Conservation (phyloP, 129 eudicot species). For the Flaveria sonorensis region DNA sequence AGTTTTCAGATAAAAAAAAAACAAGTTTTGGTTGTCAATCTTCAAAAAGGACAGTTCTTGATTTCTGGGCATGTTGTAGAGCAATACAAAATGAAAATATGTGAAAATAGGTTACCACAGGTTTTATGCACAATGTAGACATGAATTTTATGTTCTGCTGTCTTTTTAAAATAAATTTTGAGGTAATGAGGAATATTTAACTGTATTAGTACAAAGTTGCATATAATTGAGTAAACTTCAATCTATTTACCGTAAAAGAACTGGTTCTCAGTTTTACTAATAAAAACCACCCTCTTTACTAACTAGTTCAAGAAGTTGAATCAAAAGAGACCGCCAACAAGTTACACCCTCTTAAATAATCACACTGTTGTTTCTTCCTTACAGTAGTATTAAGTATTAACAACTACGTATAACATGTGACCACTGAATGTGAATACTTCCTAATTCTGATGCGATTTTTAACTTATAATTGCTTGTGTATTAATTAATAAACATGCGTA, state of each 20-base stretch:
- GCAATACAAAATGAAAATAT: not conserved
- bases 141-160: not conserved
- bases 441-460: not conserved
- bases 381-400: too few relatives aligned
- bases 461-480: not conserved
- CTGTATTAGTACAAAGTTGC: not conserved
- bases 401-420: not conserved
- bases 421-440: not conserved
- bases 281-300: not conserved
- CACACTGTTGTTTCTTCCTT: too few relatives aligned
- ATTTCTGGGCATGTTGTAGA: not conserved
- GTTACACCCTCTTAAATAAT: too few relatives aligned
- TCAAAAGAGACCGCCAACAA: conserved; percentile 2
- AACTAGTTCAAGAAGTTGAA: not conserved
- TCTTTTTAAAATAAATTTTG: not conserved
- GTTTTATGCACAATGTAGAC: not conserved
- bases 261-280: not conserved
- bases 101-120: not conserved
- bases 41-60: not conserved
- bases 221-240: not conserved
- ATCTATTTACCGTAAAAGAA: not conserved
- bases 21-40: not conserved
- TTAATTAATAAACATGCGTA: too few relatives aligned
- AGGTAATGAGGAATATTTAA: not conserved
- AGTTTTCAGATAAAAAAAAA: not conserved